Percentiles rank a stretch among this genome's conserved stretches.
phyloP scores from a whole-genome alignment of 768 basidiomycete genomes.

The Boletales sp. region DNA sequence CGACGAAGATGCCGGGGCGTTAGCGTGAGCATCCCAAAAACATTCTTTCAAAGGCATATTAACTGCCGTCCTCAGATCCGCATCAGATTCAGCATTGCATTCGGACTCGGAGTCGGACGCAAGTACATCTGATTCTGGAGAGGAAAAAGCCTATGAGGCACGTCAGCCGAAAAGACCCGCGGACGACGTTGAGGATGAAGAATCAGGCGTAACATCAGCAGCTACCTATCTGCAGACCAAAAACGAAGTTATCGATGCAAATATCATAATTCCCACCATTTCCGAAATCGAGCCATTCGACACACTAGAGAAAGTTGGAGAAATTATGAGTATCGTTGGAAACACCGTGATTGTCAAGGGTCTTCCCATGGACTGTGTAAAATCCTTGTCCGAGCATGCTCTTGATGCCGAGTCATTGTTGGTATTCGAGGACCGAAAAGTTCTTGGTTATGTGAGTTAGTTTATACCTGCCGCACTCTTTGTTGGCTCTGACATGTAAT shows the following conservation, averaged over 20 bases:
- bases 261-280: slow-evolving; percentile 60
- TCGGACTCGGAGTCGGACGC: slow-evolving; percentile 32
- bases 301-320: slow-evolving; percentile 69
- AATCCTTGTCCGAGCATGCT: slow-evolving; percentile 54
- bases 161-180: slow-evolving; percentile 7
- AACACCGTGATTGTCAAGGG: slow-evolving; percentile 74
- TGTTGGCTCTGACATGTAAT: slow-evolving; percentile 13
- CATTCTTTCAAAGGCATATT: slow-evolving; percentile 8
- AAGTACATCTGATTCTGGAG: slow-evolving; percentile 21
- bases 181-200: slow-evolving; percentile 50
- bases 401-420: slow-evolving; percentile 89
- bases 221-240: slow-evolving; percentile 58
- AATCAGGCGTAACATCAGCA: slow-evolving; percentile 36
- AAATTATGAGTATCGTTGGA: slow-evolving; percentile 71
- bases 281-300: slow-evolving; percentile 63
- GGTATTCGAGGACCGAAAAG: slow-evolving; percentile 83
- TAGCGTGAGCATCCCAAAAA: slow-evolving; percentile 17
- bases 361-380: slow-evolving; percentile 38
- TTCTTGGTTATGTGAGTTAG: slow-evolving; percentile 81
- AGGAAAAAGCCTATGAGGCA: slow-evolving; percentile 3
- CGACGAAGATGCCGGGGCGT: slow-evolving; percentile 35
- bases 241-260: slow-evolving; percentile 62
- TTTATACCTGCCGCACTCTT: slow-evolving; percentile 3
- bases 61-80: slow-evolving; percentile 23
- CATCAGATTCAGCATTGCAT: slow-evolving; percentile 35